Percentiles rank a stretch among this genome's conserved stretches.
These are phyloP conservation scores for Trichoderma orchidacearum DNA, from an alignment of 495 filamentous ascomycete species.

Conservation along the genomic window DNA sequence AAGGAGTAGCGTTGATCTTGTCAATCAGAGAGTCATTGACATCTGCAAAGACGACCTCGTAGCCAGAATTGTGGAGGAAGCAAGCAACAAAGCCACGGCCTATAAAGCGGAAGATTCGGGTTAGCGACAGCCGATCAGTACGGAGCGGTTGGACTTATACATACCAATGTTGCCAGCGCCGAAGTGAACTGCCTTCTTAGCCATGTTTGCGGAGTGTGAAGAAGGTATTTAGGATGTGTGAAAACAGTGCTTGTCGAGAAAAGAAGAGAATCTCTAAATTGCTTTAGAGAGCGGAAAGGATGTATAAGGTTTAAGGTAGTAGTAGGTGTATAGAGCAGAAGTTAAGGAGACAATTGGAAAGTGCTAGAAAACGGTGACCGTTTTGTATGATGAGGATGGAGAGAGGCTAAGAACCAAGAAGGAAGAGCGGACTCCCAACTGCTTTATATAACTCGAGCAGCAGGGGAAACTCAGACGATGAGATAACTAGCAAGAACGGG, in stretches of 20 bases:
- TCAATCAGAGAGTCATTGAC: constrained; percentile 72
- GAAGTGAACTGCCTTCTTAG: constrained; percentile 81
- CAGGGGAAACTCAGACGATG: neutral
- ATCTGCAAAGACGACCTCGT: constrained; percentile 91
- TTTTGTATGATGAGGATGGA: neutral
- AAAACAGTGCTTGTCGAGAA: too few species aligned
- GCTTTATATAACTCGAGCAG: neutral
- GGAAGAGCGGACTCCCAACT: neutral
- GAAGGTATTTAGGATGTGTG: neutral
- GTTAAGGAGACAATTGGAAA: neutral
- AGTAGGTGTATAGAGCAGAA: neutral
- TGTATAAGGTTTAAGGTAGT: neutral
- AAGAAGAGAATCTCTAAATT: neutral
- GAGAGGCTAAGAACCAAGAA: neutral
- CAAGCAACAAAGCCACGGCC: constrained; percentile 43
- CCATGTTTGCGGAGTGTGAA: neutral
- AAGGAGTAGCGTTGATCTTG: constrained; percentile 53
- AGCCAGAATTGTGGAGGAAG: constrained; percentile 75
- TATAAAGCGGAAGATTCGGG: constrained; percentile 8
- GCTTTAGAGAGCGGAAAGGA: neutral
- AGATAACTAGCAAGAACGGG: neutral
- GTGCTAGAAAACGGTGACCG: neutral
- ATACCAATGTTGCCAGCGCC: constrained; percentile 80
- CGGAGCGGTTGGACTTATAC: neutral
- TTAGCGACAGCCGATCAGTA: neutral